A percentile compares a stretch with the other conserved stretches of the same genome.
These are phyloP conservation scores for Teratosphaeria pseudoeucalypti DNA, from an alignment of 2,329 filamentous ascomycete species.

Conservation along the genomic window DNA sequence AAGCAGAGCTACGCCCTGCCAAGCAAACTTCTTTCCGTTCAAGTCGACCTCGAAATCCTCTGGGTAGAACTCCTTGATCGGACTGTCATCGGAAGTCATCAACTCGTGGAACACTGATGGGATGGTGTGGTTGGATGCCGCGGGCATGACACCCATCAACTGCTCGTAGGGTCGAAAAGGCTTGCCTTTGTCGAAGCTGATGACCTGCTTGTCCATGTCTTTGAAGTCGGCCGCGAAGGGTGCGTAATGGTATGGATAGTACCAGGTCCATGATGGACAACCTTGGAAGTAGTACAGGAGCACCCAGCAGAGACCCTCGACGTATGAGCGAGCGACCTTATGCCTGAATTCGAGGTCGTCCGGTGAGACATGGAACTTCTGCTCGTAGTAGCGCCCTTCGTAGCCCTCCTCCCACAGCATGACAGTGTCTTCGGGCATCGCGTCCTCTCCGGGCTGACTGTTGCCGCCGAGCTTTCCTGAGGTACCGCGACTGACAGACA, in stretches of 20 bases:
- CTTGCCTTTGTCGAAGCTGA: conserved; percentile 54
- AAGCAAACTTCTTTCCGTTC: conserved; percentile 97
- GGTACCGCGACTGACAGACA: conserved; percentile 12
- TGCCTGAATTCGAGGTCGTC: conserved; percentile 77
- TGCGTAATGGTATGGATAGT: conserved; percentile 96
- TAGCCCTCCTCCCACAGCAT: conserved; percentile 94
- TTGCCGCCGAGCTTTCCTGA: conserved; percentile 29
- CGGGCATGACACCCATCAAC: conserved; percentile 93
- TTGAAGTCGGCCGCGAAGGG: conserved; percentile 95
- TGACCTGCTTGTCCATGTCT: conserved; percentile 42
- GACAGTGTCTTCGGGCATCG: conserved; percentile 66
- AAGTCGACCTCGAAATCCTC: conserved; percentile 87
- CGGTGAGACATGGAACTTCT: conserved; percentile 81
- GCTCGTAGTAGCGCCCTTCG: conserved; percentile 88
- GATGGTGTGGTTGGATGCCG: conserved; percentile 83
- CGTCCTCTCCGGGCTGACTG: conserved; percentile 44
- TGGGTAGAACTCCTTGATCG: conserved; percentile 96
- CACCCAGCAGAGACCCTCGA: conserved; percentile 91
- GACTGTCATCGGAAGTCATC: conserved; percentile 79
- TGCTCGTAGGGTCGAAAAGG: conserved; percentile 93
- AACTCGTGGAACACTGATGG: conserved; percentile 79
- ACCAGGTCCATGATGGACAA: conserved; percentile 98
- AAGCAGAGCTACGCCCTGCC: conserved; percentile 88
- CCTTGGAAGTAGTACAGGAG: conserved; percentile 96
- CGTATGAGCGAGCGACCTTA: conserved; percentile 81